Conservation (phyloP, 2,329 filamentous ascomycete genomes). For the Pestalotiopsis sp. region DNA sequence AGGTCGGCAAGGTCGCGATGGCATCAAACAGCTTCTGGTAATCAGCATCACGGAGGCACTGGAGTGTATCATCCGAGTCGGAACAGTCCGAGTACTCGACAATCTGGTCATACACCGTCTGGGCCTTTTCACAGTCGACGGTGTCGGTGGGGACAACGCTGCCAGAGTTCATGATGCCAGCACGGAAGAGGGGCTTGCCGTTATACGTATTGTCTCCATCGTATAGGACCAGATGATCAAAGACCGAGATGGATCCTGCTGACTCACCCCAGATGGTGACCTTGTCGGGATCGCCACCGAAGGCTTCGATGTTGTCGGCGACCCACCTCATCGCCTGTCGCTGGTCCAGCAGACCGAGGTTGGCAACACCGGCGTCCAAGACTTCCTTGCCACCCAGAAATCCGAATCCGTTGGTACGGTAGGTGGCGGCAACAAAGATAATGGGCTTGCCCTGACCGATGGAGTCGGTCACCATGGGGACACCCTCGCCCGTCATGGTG, state of each 20-base stretch:
- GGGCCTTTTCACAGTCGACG: background rate
- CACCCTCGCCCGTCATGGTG: constrained; percentile 53
- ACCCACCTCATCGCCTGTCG: constrained; percentile 75
- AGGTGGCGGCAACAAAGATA: constrained; percentile 77
- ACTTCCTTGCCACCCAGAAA: constrained; percentile 73
- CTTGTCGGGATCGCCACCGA: constrained; percentile 74
- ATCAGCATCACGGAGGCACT: constrained; percentile 64
- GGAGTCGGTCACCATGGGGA: constrained; percentile 47
- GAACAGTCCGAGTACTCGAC: constrained; percentile 65
- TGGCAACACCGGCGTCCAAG: constrained; percentile 66
- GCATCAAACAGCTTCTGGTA: constrained; percentile 63
- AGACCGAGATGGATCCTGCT: constrained; percentile 72
- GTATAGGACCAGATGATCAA: constrained; percentile 76
- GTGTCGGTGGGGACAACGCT: background rate
- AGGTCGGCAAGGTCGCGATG: constrained; percentile 68
- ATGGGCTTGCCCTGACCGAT: constrained; percentile 61
- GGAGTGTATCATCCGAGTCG: constrained; percentile 56
- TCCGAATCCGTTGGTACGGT: constrained; percentile 74
- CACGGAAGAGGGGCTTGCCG: constrained; percentile 73
- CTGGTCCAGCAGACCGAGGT: constrained; percentile 75
- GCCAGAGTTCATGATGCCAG: constrained; percentile 36
- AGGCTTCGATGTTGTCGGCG: constrained; percentile 74
- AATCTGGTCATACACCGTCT: constrained; percentile 57
- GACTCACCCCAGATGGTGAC: constrained; percentile 81
- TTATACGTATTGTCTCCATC: constrained; percentile 76